phyloP scores from a whole-genome alignment of 257 asterid species.

The Primulina tabacum region DNA sequence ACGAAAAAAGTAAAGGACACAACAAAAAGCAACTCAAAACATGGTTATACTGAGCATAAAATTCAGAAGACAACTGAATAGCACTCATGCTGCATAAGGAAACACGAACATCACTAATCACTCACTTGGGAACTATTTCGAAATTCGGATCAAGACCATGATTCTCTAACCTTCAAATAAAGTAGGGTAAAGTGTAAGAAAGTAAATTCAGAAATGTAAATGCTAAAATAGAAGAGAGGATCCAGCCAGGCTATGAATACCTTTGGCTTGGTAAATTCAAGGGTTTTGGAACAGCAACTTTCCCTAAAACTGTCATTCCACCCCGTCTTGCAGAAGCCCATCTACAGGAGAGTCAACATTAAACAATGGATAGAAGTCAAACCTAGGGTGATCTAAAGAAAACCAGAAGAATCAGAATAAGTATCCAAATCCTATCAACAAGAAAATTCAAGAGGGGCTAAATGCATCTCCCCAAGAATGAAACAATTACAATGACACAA shows the following conservation, averaged over 20 bases:
- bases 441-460: constrained; percentile 4
- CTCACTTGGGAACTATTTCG: constrained; percentile 98
- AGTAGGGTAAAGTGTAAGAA: constrained; percentile 30
- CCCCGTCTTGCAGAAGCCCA: constrained; percentile 88
- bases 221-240: not conserved
- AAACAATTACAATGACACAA: not conserved
- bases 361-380: constrained; percentile 8
- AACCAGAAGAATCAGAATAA: constrained; percentile 4
- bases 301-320: constrained; percentile 90
- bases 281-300: constrained; percentile 97
- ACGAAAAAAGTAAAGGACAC: constrained; percentile 14
- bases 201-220: constrained; percentile 18
- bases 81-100: not conserved
- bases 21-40: not conserved
- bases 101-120: constrained; percentile 23
- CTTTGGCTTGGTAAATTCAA: constrained; percentile 94
- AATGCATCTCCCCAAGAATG: constrained; percentile 6
- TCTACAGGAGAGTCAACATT: constrained; percentile 36
- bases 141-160: constrained; percentile 93
- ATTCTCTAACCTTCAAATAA: constrained; percentile 77
- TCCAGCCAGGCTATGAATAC: constrained; percentile 37
- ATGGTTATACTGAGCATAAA: not conserved
- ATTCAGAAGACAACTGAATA: constrained; percentile 10
- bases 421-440: constrained; percentile 8
- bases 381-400: constrained; percentile 3